These are phyloP conservation scores for Arthrobotrys iridis DNA, from an alignment of 2,329 filamentous ascomycete species.

Conservation along the genomic window DNA sequence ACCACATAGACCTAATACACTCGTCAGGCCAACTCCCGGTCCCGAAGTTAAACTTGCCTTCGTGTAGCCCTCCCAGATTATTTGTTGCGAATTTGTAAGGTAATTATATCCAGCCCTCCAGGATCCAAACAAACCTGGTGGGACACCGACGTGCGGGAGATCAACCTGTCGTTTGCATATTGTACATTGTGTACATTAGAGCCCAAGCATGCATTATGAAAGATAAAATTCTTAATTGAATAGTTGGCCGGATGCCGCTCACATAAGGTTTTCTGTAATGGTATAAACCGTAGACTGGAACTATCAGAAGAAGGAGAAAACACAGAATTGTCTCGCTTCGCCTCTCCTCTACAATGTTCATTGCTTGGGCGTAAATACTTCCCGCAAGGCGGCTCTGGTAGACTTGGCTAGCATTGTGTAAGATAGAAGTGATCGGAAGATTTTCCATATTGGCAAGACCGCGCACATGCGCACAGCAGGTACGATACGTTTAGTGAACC, in stretches of 20 bases:
- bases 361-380: neutral
- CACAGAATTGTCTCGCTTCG: neutral
- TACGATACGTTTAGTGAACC: no score
- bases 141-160: slow-evolving; percentile 52
- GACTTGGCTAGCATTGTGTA: no score
- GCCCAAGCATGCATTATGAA: neutral
- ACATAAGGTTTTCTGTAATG: slow-evolving; percentile 47
- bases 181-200: no score
- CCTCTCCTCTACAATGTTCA: slow-evolving; percentile 1
- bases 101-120: slow-evolving; percentile 55
- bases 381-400: neutral
- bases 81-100: slow-evolving; percentile 13
- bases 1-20: no score
- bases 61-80: slow-evolving; percentile 52
- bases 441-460: no score
- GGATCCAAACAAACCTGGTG: slow-evolving; percentile 48
- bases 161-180: no score
- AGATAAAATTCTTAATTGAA: no score
- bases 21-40: neutral
- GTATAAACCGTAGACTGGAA: slow-evolving; percentile 50
- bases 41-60: slow-evolving; percentile 24
- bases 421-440: no score
- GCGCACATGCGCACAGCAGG: no score
- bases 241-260: no score
- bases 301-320: slow-evolving; percentile 13